Evolutionary conservation across 2,329 filamentous ascomycete species (phyloP), one percentile per base, ranked within the genome.

Genomic region (Chalara sp.): DNA sequence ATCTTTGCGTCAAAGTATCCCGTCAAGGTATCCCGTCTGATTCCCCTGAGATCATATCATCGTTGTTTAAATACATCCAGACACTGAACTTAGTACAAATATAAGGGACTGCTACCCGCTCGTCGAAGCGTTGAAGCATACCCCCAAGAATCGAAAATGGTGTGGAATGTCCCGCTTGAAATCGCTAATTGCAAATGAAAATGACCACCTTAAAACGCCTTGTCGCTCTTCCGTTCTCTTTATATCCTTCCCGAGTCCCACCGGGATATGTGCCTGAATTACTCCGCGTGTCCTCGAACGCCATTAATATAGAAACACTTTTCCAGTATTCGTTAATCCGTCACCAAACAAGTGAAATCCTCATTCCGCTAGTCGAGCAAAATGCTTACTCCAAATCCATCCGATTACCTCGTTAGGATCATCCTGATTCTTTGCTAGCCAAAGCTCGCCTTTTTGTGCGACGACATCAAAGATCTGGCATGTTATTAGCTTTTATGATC

Each of bases 301-400:
- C 35, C 8, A n/a, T 37, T 37, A 8, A 8, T 37, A 10, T 37
- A n/a, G 8, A 37, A 37, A 37, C 8, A 37, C 35, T 37, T n/a
- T n/a, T 8, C 35, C 35, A 37, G 8, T n/a, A 37, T 2, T n/a
- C 35, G 35, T 10, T 37, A 37, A 8, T 37, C 2, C 35, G 8
- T n/a, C n/a, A 2, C 8, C 35, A 37, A 37, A 37, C 21, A 45
- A 45, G 29, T 32, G 12, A 29, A 21, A 13, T 37, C 33, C 45
- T 58, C 51, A 66, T 48, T 67, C 67, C 32, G 70, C 69, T 46
- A 80, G 64, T 49, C 75, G 75, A 41, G 86, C 86, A 75, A 99
- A 99, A 72, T 99, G 93, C 69, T 96, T 96, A 63, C 91, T 95
- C 93, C 93, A 99, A 63, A 99, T 96, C 93, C 93, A 99, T 47